Evolutionary conservation across 306 rosid genomes (phyloP).

Genomic region (Oxytropis ochrocephala): DNA sequence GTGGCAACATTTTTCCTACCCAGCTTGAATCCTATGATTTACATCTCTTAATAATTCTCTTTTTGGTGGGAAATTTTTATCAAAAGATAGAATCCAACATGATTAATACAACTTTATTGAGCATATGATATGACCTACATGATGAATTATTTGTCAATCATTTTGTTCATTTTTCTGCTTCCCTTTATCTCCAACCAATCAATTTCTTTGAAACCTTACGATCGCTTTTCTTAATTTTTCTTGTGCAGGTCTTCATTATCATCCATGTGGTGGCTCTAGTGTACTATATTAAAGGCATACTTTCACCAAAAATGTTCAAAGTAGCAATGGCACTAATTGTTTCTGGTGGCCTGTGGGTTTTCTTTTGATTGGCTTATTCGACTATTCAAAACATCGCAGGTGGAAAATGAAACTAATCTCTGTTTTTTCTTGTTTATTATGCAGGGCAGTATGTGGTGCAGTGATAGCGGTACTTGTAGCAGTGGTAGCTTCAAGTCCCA

Average conservation of each 20-base stretch:
- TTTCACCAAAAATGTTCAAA: conserved; percentile 90
- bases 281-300: conserved; percentile 85
- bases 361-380: conserved; percentile 14
- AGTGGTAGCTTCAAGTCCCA: conserved; percentile 95
- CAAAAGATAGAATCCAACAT: no score
- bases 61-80: no score
- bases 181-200: not conserved
- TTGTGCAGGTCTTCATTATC: conserved; percentile 79
- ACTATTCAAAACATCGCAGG: conserved; percentile 7
- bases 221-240: conserved; percentile 21
- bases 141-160: not conserved
- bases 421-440: conserved; percentile 24
- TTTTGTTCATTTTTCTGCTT: not conserved
- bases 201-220: conserved; percentile 15
- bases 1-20: not conserved
- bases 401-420: conserved; percentile 21
- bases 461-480: conserved; percentile 78
- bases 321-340: conserved; percentile 79
- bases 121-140: not conserved
- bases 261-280: conserved; percentile 96
- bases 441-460: conserved; percentile 75
- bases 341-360: conserved; percentile 81
- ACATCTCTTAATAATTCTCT: not conserved
- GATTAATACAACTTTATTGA: no score
- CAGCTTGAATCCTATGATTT: not conserved